Evolutionary conservation across 129 eudicot genomes (phyloP).

Genomic region (Kitagawia praeruptora): DNA sequence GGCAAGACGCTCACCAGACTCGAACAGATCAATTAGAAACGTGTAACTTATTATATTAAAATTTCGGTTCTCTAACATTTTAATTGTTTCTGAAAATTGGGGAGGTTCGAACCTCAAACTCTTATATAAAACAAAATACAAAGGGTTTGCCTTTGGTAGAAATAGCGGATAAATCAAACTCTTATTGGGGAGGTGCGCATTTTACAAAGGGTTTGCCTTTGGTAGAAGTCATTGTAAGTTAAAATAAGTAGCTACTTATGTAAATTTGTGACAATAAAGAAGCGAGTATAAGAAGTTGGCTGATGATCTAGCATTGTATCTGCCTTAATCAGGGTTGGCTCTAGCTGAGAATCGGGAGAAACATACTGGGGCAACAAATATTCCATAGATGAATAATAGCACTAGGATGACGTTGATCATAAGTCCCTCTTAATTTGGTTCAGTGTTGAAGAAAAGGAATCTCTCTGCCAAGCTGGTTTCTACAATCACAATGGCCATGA

Average conservation of each 20-base stretch:
- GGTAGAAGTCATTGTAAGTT: too few species aligned
- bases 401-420: not conserved
- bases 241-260: too few species aligned
- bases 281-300: not conserved
- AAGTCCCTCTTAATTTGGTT: not conserved
- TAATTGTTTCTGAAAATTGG: too few species aligned
- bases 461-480: constrained; percentile 44
- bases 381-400: not conserved
- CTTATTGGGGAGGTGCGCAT: too few species aligned
- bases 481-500: constrained; percentile 49
- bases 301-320: not conserved
- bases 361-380: not conserved
- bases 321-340: not conserved
- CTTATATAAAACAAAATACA: not conserved
- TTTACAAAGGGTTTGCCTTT: too few species aligned
- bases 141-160: too few species aligned
- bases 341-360: not conserved
- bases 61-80: too few species aligned
- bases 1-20: not conserved
- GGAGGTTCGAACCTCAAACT: too few species aligned
- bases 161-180: too few species aligned
- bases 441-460: not conserved
- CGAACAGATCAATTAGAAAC: not conserved
- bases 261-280: too few species aligned
- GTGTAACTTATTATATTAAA: too few species aligned